Evolutionary conservation across 805 yeast species (phyloP), one percentile per base, ranked within the genome.

Genomic region (Candida suzukii): DNA sequence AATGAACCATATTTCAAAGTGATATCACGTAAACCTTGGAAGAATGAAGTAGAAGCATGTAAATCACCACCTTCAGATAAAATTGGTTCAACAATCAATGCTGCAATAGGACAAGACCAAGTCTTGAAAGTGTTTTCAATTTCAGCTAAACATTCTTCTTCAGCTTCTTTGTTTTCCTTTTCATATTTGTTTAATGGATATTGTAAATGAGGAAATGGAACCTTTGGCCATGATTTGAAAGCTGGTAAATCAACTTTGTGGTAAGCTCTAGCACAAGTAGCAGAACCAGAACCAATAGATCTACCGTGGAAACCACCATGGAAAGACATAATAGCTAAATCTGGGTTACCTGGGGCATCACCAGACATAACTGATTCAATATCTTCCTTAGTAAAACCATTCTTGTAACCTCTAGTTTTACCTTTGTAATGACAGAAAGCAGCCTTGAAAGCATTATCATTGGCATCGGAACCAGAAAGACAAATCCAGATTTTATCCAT

Each of bases 201-300:
- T 52, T 77, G 78, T 58, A 70, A 70, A 48, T 74, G 74, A 24
- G 95, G 80, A 69, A 85, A 93, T 63, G 87, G 88, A 42, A 96
- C 96, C 63, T 85, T 88, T 58, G 98, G 98, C 97, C 97, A 90
- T n/a, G n/a, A n/a, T 58, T 86, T 78, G 71, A 90, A 90, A 7
- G 95, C 80, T 46, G 98, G 98, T 66, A 91, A 71, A 64, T 83
- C 90, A 63, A 90, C 70, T 70, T 91, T 90, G 73, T 90, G 98
- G 53, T 90, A 76, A 50, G 97, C 96, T 71, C 88, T 91, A 42
- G 96, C 87, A 62, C 95, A 79, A 32, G 98, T 90, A 50, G 87
- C 78, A 7, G 96, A 84, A 35, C 86, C 88, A 41, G 95, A 76
- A 20, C 95, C 98, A 67, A 90, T 88, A 48, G 88, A 67, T 66